phyloP scores from a whole-genome alignment of 805 yeast genomes.

The Maudiozyma serrabonitensis region DNA sequence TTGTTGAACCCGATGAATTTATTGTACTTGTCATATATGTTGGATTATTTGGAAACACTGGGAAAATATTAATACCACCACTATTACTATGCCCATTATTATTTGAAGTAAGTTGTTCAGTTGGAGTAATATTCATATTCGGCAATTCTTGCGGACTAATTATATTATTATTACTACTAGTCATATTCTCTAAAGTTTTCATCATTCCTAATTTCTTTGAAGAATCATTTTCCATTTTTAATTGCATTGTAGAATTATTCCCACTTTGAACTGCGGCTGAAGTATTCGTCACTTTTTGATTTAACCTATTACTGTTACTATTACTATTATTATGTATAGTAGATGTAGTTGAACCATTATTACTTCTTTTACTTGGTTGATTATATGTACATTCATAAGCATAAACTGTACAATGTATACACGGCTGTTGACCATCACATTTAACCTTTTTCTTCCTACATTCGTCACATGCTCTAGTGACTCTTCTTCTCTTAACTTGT shows the following conservation, averaged over 20 bases:
- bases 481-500: slow-evolving; percentile 30
- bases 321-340: not conserved
- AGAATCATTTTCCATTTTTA: too few relatives aligned
- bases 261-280: too few relatives aligned
- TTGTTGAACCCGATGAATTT: not conserved
- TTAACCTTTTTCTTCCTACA: slow-evolving; percentile 66
- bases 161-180: not conserved
- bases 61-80: not conserved
- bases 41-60: not conserved
- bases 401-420: slow-evolving; percentile 82
- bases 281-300: not conserved
- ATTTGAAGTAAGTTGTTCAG: not conserved
- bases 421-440: slow-evolving; percentile 78
- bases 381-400: slow-evolving; percentile 78
- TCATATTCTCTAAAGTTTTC: not conserved
- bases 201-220: too few relatives aligned
- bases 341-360: not conserved
- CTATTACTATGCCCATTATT: not conserved
- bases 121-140: not conserved
- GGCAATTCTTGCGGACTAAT: not conserved
- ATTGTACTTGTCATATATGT: too few relatives aligned
- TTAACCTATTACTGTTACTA: not conserved
- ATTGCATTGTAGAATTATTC: too few relatives aligned
- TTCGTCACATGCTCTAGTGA: slow-evolving; percentile 38
- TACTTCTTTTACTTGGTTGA: slow-evolving; percentile 44